Conservation (phyloP, 305 asterid species). For the Fraxinus dipetala region DNA sequence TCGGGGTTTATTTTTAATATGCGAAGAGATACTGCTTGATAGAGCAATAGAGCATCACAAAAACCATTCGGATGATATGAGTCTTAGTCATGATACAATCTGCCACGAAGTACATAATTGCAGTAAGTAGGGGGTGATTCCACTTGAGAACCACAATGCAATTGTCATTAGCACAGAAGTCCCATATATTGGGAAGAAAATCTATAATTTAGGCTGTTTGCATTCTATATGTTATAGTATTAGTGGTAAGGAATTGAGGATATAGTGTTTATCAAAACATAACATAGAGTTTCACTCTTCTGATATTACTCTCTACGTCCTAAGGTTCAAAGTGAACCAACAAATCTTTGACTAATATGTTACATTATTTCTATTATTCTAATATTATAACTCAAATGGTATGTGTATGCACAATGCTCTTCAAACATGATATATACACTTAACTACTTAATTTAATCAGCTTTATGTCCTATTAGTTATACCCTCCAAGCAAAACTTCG, state of each 20-base stretch:
- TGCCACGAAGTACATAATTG: not conserved
- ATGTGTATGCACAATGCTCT: not conserved
- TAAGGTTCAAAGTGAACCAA: not conserved
- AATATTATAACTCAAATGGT: not conserved
- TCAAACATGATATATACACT: not conserved
- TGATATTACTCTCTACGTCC: not conserved
- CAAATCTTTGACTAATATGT: not conserved
- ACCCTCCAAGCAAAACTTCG: not conserved
- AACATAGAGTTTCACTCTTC: not conserved
- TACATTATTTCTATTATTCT: not conserved
- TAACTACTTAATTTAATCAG: not conserved
- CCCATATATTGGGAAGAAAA: not conserved
- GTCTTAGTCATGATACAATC: constrained; percentile 1
- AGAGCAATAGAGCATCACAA: constrained; percentile 11
- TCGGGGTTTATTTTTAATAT: constrained; percentile 3
- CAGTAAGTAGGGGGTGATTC: not conserved
- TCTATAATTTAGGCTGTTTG: not conserved
- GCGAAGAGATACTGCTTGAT: not conserved
- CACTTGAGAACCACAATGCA: not conserved
- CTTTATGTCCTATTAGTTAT: not conserved
- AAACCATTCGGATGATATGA: not conserved
- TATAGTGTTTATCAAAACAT: not conserved
- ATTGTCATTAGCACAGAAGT: not conserved
- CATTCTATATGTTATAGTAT: not conserved
- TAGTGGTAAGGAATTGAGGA: not conserved